Base-by-base conservation (phyloP, 345 rosid species). In the Arabis hirsuta region DNA sequence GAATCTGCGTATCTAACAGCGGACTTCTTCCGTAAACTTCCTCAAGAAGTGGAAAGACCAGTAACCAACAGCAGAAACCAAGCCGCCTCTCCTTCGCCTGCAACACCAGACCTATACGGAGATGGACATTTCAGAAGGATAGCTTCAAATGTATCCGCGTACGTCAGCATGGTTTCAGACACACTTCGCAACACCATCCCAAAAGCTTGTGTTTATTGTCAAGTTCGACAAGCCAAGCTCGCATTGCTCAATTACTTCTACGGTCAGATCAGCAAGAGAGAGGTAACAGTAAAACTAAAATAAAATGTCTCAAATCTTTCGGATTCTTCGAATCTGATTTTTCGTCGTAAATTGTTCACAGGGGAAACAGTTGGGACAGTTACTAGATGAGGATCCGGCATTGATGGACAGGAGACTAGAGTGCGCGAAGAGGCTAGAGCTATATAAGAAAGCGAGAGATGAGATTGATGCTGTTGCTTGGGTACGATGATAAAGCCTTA, bases 101-200 rank as follows among this genome's bases (percentile, higher is more conserved):
- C 82, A 7, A 34, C 77, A n/a, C 53, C 81, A 44, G 93, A 90
- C 62, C 82, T 87, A 10, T 87, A 88, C 55, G 66, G 79, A 14
- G 93, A 88, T 8, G 86, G 86, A 41, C 96, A 90, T 72, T 88
- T 88, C 75, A 79, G 90, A 73, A 86, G 93, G 80, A 90, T 90
- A 75, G 91, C 87, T 24, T 85, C 93, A 4, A 86, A 84, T 42
- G 91, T 90, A n/a, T 86, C 88, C 0, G 84, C 93, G 2, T 90
- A 88, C 56, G 73, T 88, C 20, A 84, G 76, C 66, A 90, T 90
- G 93, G 96, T 90, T 42, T 73, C 96, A 9, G 90, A 85, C 51
- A 88, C 93, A 3, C 88, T 90, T 20, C 84, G 81, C 44, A 85
- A 76, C 77, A 86, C 86, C 27, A 80, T 90, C 24, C 96, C 96